A percentile compares a stretch with the other conserved stretches of the same genome.
phyloP scores from a whole-genome alignment of 805 yeast species.

The Yarrowia phangngaensis region DNA sequence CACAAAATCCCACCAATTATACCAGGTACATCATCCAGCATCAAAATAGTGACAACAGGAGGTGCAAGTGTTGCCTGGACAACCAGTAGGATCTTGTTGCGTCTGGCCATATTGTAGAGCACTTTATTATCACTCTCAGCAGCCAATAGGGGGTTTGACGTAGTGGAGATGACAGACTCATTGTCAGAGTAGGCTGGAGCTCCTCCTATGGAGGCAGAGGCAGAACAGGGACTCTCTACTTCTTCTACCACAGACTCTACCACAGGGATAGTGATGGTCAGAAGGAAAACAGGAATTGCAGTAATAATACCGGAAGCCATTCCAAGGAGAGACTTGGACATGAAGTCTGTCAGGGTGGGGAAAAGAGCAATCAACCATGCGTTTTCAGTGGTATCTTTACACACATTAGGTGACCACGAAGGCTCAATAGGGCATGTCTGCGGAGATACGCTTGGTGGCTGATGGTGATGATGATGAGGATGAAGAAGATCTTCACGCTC shows the following conservation, averaged over 20 bases:
- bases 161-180: not conserved
- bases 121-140: slow-evolving; percentile 20
- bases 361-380: slow-evolving; percentile 27
- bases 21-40: slow-evolving; percentile 15
- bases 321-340: slow-evolving; percentile 29
- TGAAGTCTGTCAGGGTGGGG: slow-evolving; percentile 31
- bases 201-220: slow-evolving; percentile 13
- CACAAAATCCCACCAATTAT: slow-evolving; percentile 6
- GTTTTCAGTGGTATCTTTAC: slow-evolving; percentile 6
- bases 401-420: slow-evolving; percentile 8
- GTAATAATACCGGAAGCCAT: slow-evolving; percentile 28
- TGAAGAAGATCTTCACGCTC: no score
- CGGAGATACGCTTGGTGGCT: slow-evolving; percentile 1
- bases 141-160: slow-evolving; percentile 9
- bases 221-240: slow-evolving; percentile 1
- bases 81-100: slow-evolving; percentile 30
- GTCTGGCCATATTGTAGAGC: slow-evolving; percentile 15
- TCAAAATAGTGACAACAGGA: slow-evolving; percentile 33
- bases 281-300: slow-evolving; percentile 36
- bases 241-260: slow-evolving; percentile 29
- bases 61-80: slow-evolving; percentile 40
- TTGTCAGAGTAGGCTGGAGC: slow-evolving; percentile 11
- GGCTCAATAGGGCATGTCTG: slow-evolving; percentile 8
- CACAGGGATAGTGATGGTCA: slow-evolving; percentile 42
- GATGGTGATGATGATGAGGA: no score